Evolutionary conservation across 1,284 basidiomycete species (phyloP).

Genomic region (Cutaneotrichosporon spelunceum): DNA sequence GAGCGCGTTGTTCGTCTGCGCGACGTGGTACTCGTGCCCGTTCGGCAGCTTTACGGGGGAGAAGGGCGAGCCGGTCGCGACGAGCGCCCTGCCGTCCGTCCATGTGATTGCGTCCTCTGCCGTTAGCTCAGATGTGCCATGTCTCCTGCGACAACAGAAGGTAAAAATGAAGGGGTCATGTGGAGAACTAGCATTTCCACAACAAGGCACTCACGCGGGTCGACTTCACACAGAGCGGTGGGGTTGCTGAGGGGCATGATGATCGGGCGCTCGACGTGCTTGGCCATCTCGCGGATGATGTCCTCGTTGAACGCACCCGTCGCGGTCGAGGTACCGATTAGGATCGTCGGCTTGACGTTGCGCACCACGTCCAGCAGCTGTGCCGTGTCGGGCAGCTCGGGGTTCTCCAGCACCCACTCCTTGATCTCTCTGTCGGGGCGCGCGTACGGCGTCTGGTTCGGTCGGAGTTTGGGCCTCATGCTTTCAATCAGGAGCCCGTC

Average conservation of each 20-base stretch:
- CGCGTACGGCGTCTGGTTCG: constrained; percentile 51
- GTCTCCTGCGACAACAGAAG: too few relatives aligned
- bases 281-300: constrained; percentile 65
- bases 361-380: constrained; percentile 59
- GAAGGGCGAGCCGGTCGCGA: constrained; percentile 81
- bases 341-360: constrained; percentile 66
- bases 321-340: constrained; percentile 80
- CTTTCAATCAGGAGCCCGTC: constrained; percentile 52
- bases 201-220: constrained; percentile 55
- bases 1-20: constrained; percentile 60
- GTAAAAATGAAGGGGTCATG: too few relatives aligned
- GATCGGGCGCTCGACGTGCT: constrained; percentile 68
- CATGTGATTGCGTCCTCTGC: constrained; percentile 53
- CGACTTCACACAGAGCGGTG: constrained; percentile 68
- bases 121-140: too few relatives aligned
- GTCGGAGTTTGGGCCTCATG: constrained; percentile 48
- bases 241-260: constrained; percentile 81
- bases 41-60: constrained; percentile 65
- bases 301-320: constrained; percentile 76
- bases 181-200: too few relatives aligned
- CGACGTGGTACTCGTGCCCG: constrained; percentile 51
- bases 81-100: constrained; percentile 69
- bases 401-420: constrained; percentile 39
- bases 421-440: constrained; percentile 51
- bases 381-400: constrained; percentile 30